Percentiles rank a stretch among this genome's conserved stretches.
Conservation (phyloP, 441 rosid species). For the Pelargonium exstipulatum region DNA sequence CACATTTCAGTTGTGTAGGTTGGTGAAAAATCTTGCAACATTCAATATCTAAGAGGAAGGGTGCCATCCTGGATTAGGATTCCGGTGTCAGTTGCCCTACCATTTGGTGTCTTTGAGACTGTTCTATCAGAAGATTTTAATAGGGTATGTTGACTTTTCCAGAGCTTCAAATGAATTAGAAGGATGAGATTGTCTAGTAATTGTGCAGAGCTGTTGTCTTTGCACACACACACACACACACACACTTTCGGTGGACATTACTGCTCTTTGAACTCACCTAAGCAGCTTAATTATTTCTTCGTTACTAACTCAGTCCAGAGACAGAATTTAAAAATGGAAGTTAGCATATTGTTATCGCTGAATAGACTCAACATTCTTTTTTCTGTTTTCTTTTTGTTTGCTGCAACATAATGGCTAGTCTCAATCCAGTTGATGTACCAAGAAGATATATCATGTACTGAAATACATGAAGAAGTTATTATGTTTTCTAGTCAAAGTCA, state of each 20-base stretch:
- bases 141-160: conserved; percentile 36
- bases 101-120: conserved; percentile 68
- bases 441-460: no score
- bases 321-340: not conserved
- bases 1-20: conserved; percentile 36
- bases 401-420: no score
- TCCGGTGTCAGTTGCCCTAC: conserved; percentile 65
- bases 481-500: not conserved
- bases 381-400: no score
- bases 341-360: no score
- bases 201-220: not conserved
- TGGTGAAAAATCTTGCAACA: conserved; percentile 73
- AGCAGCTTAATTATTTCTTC: not conserved
- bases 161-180: not conserved
- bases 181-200: not conserved
- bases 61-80: conserved; percentile 77
- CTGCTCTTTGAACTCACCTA: not conserved
- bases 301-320: not conserved
- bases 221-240: not conserved
- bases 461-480: no score
- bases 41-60: conserved; percentile 51
- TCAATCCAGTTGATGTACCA: no score
- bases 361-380: no score
- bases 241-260: not conserved
- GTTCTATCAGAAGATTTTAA: conserved; percentile 49